Conservation (phyloP, 805 yeast species). For the Zygoascus biomembranicola region DNA sequence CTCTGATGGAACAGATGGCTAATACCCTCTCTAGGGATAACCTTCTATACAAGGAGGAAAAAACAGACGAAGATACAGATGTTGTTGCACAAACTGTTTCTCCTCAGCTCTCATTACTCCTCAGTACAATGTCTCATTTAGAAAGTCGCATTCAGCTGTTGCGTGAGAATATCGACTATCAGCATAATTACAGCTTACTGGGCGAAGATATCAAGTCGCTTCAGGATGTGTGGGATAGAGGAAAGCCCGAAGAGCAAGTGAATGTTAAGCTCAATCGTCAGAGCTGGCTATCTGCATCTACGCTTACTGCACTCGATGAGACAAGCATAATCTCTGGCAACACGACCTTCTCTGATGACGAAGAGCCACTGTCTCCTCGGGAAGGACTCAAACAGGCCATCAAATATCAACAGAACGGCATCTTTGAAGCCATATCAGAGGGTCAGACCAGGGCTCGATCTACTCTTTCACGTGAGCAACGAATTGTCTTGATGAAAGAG, state of each 20-base stretch:
- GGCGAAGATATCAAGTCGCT: constrained; percentile 18
- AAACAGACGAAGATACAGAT: neutral
- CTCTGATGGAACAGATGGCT: constrained; percentile 11
- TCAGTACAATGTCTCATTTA: constrained; percentile 12
- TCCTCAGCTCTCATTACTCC: neutral
- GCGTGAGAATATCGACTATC: constrained; percentile 10
- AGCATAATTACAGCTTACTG: constrained; percentile 10
- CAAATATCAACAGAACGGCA: constrained; percentile 8
- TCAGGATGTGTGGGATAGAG: constrained; percentile 15
- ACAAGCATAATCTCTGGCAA: neutral
- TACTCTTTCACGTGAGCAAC: constrained; percentile 14
- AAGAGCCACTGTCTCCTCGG: constrained; percentile 9
- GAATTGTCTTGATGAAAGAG: constrained; percentile 18
- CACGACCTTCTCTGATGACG: constrained; percentile 6
- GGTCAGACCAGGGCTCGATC: constrained; percentile 1
- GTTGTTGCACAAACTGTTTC: neutral
- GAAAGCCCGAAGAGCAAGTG: constrained; percentile 1
- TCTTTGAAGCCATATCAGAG: constrained; percentile 5
- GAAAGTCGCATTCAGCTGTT: constrained; percentile 19
- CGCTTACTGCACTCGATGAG: neutral
- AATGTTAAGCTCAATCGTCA: neutral
- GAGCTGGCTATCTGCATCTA: neutral
- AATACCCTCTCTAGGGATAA: constrained; percentile 7
- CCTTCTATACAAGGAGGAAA: constrained; percentile 4
- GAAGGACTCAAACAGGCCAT: constrained; percentile 4